These are phyloP conservation scores for Cadophora sp. DNA, from an alignment of 2,329 filamentous ascomycete genomes.

Conservation along the genomic window DNA sequence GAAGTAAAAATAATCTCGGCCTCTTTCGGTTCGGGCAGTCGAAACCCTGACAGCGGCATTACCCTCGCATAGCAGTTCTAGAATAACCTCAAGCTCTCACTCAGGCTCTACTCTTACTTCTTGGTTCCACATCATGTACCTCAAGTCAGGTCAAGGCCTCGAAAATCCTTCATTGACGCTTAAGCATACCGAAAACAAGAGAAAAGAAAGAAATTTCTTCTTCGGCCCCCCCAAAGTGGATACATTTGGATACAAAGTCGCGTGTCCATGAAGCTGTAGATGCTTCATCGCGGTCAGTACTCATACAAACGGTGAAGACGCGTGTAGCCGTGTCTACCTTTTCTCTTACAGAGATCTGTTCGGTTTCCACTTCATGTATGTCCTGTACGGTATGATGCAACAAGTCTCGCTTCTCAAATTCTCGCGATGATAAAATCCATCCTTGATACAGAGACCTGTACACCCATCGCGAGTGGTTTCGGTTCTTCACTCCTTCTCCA, in stretches of 20 bases:
- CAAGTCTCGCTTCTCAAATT: background rate
- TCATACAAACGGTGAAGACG: slow-evolving; percentile 13
- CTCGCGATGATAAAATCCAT: slow-evolving; percentile 14
- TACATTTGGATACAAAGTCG: background rate
- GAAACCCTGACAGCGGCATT: slow-evolving; percentile 10
- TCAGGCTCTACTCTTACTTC: background rate
- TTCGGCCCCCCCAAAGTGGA: slow-evolving; percentile 7
- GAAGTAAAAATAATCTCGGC: background rate
- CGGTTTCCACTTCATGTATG: background rate
- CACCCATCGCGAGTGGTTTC: slow-evolving; percentile 6
- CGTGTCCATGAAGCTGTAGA: slow-evolving; percentile 10
- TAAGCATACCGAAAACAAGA: background rate
- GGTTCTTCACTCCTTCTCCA: background rate
- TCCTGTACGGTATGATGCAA: background rate
- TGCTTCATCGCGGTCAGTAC: slow-evolving; percentile 9
- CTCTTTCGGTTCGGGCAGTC: background rate
- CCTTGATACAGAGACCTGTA: slow-evolving; percentile 18
- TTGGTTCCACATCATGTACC: background rate
- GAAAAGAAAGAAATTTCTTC: background rate
- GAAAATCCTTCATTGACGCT: background rate
- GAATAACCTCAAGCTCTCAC: background rate
- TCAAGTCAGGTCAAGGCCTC: background rate
- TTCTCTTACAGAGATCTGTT: background rate
- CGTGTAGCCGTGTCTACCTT: background rate
- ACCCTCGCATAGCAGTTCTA: background rate